Conservation (phyloP, 2,329 filamentous ascomycete genomes). For the Stemphylium beticola region DNA sequence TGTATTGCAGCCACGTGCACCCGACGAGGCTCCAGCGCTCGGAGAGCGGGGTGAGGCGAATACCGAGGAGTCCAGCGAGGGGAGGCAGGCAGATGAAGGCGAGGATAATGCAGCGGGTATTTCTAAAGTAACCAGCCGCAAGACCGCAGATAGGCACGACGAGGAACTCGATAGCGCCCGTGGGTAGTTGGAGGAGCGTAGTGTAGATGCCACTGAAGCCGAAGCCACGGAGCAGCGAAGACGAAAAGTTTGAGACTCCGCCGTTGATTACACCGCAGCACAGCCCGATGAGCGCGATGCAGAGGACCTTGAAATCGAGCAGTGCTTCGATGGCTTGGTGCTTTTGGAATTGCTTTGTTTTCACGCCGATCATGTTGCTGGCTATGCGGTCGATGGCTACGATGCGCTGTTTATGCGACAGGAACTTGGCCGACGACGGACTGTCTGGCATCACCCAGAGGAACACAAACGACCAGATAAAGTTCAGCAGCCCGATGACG, state of each 20-base stretch:
- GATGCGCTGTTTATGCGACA: slow-evolving; percentile 48
- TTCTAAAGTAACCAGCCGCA: slow-evolving; percentile 39
- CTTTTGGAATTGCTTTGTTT: slow-evolving; percentile 47
- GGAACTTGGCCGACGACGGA: slow-evolving; percentile 45
- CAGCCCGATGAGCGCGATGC: slow-evolving; percentile 51
- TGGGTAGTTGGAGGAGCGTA: slow-evolving; percentile 53
- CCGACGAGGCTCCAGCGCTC: slow-evolving; percentile 58
- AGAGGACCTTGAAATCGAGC: slow-evolving; percentile 50
- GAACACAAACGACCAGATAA: slow-evolving; percentile 45
- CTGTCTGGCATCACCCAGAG: slow-evolving; percentile 48
- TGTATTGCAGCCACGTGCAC: slow-evolving; percentile 61
- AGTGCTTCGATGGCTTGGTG: slow-evolving; percentile 51
- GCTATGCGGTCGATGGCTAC: slow-evolving; percentile 51
- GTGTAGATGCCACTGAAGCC: slow-evolving; percentile 51
- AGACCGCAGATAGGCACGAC: slow-evolving; percentile 46
- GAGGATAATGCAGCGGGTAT: slow-evolving; percentile 41
- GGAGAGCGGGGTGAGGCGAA: slow-evolving; percentile 55
- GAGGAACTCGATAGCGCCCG: slow-evolving; percentile 53
- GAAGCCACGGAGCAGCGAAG: slow-evolving; percentile 54
- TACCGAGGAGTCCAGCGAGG: slow-evolving; percentile 58
- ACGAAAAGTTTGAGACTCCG: slow-evolving; percentile 59
- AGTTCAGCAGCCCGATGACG: slow-evolving; percentile 46
- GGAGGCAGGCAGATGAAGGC: slow-evolving; percentile 54
- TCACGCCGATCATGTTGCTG: slow-evolving; percentile 52
- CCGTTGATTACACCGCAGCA: slow-evolving; percentile 58